phyloP scores from a whole-genome alignment of 768 basidiomycete species.

The Solioccasus polychromus region DNA sequence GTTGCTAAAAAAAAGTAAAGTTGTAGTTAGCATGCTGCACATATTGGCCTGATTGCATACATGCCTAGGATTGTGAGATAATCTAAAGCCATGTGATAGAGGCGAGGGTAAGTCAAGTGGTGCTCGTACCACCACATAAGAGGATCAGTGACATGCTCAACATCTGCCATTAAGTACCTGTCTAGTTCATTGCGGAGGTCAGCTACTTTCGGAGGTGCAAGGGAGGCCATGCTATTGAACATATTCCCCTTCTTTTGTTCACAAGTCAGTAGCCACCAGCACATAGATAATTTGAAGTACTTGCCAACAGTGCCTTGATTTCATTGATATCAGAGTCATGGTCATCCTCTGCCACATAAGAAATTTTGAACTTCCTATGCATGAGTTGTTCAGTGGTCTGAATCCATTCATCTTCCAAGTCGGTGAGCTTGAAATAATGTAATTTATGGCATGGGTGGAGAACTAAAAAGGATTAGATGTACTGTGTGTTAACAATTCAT shows the following conservation, averaged over 20 bases:
- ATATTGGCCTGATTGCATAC: too few species aligned
- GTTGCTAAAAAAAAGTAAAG: too few species aligned
- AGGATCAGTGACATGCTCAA: background rate
- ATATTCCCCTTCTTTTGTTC: background rate
- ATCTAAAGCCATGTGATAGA: background rate
- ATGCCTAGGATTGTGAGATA: too few species aligned
- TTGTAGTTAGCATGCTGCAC: too few species aligned
- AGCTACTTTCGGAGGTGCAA: background rate
- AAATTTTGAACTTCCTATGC: background rate
- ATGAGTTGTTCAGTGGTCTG: background rate
- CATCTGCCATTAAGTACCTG: background rate
- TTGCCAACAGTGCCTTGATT: background rate
- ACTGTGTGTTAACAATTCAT: background rate
- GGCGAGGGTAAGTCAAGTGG: background rate
- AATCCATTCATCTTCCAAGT: background rate
- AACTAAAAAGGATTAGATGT: background rate
- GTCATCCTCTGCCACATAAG: background rate
- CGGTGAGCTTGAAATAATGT: background rate
- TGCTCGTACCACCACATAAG: background rate
- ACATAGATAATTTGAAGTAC: background rate
- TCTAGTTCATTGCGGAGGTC: background rate
- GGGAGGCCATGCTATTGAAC: background rate
- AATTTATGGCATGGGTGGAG: background rate
- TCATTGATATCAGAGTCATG: background rate
- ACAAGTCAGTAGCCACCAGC: too few species aligned